These are phyloP conservation scores for Phycomyces nitens DNA, from an alignment of 192 early-diverging fungal species.

Conservation along the genomic window DNA sequence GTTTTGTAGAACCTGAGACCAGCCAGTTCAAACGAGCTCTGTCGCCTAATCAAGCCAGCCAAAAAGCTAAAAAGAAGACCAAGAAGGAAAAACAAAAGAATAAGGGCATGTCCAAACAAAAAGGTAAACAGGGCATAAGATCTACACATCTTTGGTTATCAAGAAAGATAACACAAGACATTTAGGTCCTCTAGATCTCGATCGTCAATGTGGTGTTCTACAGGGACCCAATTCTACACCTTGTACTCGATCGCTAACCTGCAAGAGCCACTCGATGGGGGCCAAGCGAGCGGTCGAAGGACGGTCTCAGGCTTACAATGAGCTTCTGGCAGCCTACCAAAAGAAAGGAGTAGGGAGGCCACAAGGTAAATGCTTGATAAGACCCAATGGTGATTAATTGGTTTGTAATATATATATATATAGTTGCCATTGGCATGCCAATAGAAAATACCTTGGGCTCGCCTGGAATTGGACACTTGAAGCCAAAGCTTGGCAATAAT, in stretches of 20 bases:
- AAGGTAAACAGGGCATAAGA: slow-evolving; percentile 17
- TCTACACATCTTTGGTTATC: slow-evolving; percentile 4
- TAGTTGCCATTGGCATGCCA: not conserved
- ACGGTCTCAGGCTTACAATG: slow-evolving; percentile 81
- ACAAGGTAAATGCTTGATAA: slow-evolving; percentile 53
- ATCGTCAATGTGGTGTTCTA: slow-evolving; percentile 88
- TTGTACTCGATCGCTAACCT: slow-evolving; percentile 88
- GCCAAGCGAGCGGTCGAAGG: slow-evolving; percentile 82
- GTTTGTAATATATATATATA: not conserved
- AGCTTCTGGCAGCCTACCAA: slow-evolving; percentile 70
- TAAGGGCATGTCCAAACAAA: slow-evolving; percentile 47
- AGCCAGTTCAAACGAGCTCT: slow-evolving; percentile 34
- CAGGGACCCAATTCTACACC: slow-evolving; percentile 50
- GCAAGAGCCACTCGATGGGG: slow-evolving; percentile 92
- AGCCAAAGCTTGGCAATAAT: not conserved
- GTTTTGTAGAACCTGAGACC: not conserved
- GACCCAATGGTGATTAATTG: too few species aligned
- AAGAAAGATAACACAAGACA: slow-evolving; percentile 17
- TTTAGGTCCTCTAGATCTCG: slow-evolving; percentile 76
- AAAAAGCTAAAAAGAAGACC: slow-evolving; percentile 55
- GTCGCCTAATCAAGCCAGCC: slow-evolving; percentile 23
- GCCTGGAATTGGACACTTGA: not conserved
- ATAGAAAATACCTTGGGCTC: not conserved
- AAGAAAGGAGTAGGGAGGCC: slow-evolving; percentile 61
- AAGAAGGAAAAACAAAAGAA: slow-evolving; percentile 55